Base-by-base conservation (phyloP, 2,329 filamentous ascomycete genomes). In the Scopulariopsis brevicaulis region DNA sequence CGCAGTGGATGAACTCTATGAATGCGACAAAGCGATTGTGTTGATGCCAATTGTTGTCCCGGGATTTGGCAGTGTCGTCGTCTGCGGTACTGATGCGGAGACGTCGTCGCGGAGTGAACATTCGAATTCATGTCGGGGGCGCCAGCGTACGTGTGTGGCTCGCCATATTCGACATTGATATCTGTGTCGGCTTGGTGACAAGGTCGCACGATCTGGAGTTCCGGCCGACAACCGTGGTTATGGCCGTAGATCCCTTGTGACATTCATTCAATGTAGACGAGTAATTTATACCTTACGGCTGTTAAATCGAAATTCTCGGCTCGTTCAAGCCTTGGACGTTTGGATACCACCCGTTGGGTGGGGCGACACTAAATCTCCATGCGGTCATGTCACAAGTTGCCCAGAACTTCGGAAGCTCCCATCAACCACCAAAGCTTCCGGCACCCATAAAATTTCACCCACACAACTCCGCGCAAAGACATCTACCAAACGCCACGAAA, bases 21-120 rank as follows among this genome's bases (percentile, higher is more conserved):
- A 57, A 57, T 57, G 46, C 55, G 50, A 57, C 55, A 52, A 52
- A n/a, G 32, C 55, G 46, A 37, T 43, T 28, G 22, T 24, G 55
- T 57, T 57, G 37, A 52, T 40, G 55, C 12, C 5, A 22, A 22
- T n/a, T 48, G 43, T 15, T 48, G 43, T 4, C 4, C 10, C 18
- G 5, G 8, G 43, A 8, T 4, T 11, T 48, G 18, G 14, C n/a
- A 4, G 15, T 48, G 43, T 20, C 15, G n/a, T 22, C n/a, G n/a
- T 37, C 18, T 20, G 43, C 12, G 37, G 5, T 5, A 40, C 37
- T 11, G 34, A 37, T 7, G 7, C 14, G 14, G 34, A 7, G 34
- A 14, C 7, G 4, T 40, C 12, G 12, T 40, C 4, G 37, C 12
- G 14, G 37, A 14, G 37, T n/a, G 3, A 48, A 22, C 15, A 20